phyloP scores from a whole-genome alignment of 257 asterid species.

The Agastache rugosa region DNA sequence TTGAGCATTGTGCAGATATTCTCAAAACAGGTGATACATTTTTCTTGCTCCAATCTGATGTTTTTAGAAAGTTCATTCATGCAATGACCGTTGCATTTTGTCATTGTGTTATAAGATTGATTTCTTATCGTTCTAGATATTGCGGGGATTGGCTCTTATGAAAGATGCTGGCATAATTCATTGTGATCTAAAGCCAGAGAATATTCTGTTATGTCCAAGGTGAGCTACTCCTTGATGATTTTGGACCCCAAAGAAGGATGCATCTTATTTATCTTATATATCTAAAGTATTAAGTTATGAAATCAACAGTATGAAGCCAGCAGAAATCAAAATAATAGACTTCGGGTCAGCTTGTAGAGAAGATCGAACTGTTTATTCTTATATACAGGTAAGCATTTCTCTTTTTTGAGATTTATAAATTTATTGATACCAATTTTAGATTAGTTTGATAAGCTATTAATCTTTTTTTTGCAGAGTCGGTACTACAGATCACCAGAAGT shows the following conservation, averaged over 20 bases:
- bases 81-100: constrained; percentile 27
- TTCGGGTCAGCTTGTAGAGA: constrained; percentile 99
- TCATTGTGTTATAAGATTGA: constrained; percentile 34
- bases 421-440: constrained; percentile 31
- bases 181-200: constrained; percentile 98
- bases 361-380: constrained; percentile 92
- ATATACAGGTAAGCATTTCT: constrained; percentile 75
- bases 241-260: constrained; percentile 33
- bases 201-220: constrained; percentile 95
- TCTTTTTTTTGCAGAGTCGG: constrained; percentile 77
- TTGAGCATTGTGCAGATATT: constrained; percentile 93
- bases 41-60: constrained; percentile 35
- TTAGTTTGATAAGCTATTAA: constrained; percentile 32
- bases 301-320: constrained; percentile 86
- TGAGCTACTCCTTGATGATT: constrained; percentile 50
- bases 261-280: constrained; percentile 34
- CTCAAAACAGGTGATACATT: constrained; percentile 81
- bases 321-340: constrained; percentile 95
- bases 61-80: constrained; percentile 33
- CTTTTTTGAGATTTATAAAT: constrained; percentile 29
- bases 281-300: constrained; percentile 36
- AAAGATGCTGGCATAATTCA: constrained; percentile 96
- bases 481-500: constrained; percentile 99
- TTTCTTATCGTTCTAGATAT: constrained; percentile 59
- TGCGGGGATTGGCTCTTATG: constrained; percentile 92